Base-by-base conservation (phyloP, 1,139 yeast genomes). In the Kodamaea plutei region DNA sequence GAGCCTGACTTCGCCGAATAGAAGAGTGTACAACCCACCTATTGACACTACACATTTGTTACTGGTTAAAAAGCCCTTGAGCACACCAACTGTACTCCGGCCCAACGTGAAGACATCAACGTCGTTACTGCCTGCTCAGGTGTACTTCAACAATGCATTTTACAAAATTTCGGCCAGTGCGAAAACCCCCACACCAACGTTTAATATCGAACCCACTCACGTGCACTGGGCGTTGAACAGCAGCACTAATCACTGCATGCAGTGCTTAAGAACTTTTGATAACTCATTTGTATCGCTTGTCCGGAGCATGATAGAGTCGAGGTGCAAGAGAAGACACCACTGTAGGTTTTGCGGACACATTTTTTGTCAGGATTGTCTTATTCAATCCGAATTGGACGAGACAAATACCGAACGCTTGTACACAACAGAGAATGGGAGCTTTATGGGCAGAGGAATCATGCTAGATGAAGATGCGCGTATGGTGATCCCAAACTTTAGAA, bases 261-360 rank as follows among this genome's bases (percentile, higher is more conserved):
- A 57, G 38, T 67, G 73, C 41, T 62, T 64, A 37, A 56, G 52
- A 23, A 45, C 53, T 6, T 64, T 67, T 41, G 60, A 64, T 14
- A 56, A 50, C 29, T 52, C 64, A 19, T 19, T 44, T 20, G 32
- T 44, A 3, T 36, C 43, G 22, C 23, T 44, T 8, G 35, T 44
- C n/a, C 34, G 32, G 20, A 34, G 39, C 8, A 34, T 43, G 21
- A 32, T 41, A 28, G 46, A 41, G 16, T 36, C 28, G 9, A 36
- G 31, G 13, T 24, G 24, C 14, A 12, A 11, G 11, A 44, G 69
- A 28, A 47, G 69, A 28, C 73, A 67, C 44, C 73, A 67, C 44
- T 67, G 73, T 42, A 46, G 73, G 14, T 66, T 65, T 39, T 67
- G 73, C 43, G 73, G 73, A 2, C 45, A 52, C 30, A 52, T 64